Percentiles rank a stretch among this genome's conserved stretches.
Conservation (phyloP, 1,139 yeast species). For the Candida tetrigidarum region DNA sequence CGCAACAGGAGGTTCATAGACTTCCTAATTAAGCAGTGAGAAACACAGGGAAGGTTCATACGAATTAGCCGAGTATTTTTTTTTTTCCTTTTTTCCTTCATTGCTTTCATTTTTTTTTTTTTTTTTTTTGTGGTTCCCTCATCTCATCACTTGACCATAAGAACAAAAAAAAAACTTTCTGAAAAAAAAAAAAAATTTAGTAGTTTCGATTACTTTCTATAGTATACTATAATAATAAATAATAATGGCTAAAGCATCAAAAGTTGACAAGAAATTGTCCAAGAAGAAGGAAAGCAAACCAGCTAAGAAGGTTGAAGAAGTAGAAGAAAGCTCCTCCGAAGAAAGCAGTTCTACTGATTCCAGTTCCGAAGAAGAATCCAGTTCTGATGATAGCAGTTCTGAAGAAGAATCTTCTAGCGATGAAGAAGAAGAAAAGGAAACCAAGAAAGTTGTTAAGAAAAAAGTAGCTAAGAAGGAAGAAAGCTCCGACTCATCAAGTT, state of each 20-base stretch:
- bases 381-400: slow-evolving; percentile 10
- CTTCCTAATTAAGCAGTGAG: neutral
- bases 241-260: slow-evolving; percentile 36
- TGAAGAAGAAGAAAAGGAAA: slow-evolving; percentile 26
- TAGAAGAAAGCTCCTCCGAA: slow-evolving; percentile 20
- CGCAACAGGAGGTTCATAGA: slow-evolving; percentile 6
- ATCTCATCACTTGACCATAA: slow-evolving; percentile 16
- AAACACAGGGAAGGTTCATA: neutral
- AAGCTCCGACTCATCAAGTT: slow-evolving; percentile 26
- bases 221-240: slow-evolving; percentile 22
- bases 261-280: slow-evolving; percentile 29
- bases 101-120: too few species aligned
- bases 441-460: slow-evolving; percentile 23
- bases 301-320: slow-evolving; percentile 26
- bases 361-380: slow-evolving; percentile 6
- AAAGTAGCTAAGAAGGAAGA: slow-evolving; percentile 26
- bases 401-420: slow-evolving; percentile 18
- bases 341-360: slow-evolving; percentile 12
- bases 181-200: slow-evolving; percentile 9
- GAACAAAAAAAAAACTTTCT: slow-evolving; percentile 8
- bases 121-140: slow-evolving; percentile 8
- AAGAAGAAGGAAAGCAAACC: slow-evolving; percentile 19
- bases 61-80: neutral
- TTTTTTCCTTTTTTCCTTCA: slow-evolving; percentile 9
- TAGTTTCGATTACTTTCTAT: neutral